Percentiles rank a stretch among this genome's conserved stretches.
Conservation (phyloP, 2,329 filamentous ascomycete genomes). For the Westerdykella sp. region DNA sequence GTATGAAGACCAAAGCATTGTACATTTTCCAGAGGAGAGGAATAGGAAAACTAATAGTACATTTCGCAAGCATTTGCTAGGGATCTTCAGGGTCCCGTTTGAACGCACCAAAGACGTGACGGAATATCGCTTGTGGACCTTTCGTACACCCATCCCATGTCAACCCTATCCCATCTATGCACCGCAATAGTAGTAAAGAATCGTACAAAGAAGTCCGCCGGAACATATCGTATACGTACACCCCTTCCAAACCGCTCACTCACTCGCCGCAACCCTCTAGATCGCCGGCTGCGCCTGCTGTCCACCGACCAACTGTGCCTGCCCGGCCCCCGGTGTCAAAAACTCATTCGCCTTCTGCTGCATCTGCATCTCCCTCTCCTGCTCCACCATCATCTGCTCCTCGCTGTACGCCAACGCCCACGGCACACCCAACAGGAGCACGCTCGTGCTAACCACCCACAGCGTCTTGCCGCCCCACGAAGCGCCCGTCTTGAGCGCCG, state of each 20-base stretch:
- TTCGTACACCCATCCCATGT: neutral
- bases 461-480: conserved; percentile 76
- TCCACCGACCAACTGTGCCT: conserved; percentile 14
- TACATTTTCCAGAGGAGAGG: no score
- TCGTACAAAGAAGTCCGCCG: conserved; percentile 11
- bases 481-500: conserved; percentile 55
- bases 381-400: conserved; percentile 93
- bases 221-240: no score
- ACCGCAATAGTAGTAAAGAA: conserved; percentile 17
- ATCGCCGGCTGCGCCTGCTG: conserved; percentile 27
- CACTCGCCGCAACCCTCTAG: conserved; percentile 12
- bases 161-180: conserved; percentile 1
- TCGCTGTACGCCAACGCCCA: conserved; percentile 90
- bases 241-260: no score
- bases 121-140: no score
- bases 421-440: conserved; percentile 83
- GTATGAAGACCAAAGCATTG: no score
- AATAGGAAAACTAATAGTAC: no score
- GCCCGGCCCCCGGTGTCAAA: conserved; percentile 27
- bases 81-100: no score
- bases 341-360: conserved; percentile 78
- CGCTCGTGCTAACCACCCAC: conserved; percentile 86
- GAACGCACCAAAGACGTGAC: no score
- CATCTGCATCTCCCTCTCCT: conserved; percentile 97
- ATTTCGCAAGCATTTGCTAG: no score